Evolutionary conservation across 1,284 basidiomycete species (phyloP).

Genomic region (Malassezia globosa): DNA sequence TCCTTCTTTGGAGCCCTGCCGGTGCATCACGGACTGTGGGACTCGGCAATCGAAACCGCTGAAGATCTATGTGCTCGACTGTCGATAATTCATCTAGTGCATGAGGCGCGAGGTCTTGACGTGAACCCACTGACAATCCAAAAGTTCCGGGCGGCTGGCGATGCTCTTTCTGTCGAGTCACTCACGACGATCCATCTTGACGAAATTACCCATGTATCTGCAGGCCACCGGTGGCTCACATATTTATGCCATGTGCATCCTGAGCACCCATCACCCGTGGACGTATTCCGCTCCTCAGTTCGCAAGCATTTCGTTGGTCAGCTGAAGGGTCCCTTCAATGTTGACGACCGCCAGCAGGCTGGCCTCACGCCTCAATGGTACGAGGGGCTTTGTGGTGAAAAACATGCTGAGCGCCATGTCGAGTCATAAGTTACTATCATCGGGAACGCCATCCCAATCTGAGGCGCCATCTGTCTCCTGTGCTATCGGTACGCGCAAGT

Average conservation of each 20-base stretch:
- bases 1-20: slow-evolving; percentile 60
- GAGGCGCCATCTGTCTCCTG: background rate
- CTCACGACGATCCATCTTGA: slow-evolving; percentile 51
- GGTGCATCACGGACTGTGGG: slow-evolving; percentile 57
- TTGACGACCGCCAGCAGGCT: slow-evolving; percentile 62
- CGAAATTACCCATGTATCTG: slow-evolving; percentile 69
- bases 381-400: slow-evolving; percentile 57
- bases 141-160: slow-evolving; percentile 61
- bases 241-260: slow-evolving; percentile 59
- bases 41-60: slow-evolving; percentile 64
- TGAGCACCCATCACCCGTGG: slow-evolving; percentile 58
- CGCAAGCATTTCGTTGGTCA: slow-evolving; percentile 63
- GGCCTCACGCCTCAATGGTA: slow-evolving; percentile 47
- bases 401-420: background rate
- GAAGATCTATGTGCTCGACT: slow-evolving; percentile 63
- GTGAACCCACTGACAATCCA: slow-evolving; percentile 68
- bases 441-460: background rate
- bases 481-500: background rate
- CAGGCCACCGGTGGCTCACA: slow-evolving; percentile 70
- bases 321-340: slow-evolving; percentile 75
- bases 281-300: slow-evolving; percentile 65
- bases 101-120: slow-evolving; percentile 75
- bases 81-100: slow-evolving; percentile 78
- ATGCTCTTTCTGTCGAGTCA: slow-evolving; percentile 57
- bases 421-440: too few species aligned